phyloP scores from a whole-genome alignment of 768 basidiomycete species.

The Leccinellum luteum region DNA sequence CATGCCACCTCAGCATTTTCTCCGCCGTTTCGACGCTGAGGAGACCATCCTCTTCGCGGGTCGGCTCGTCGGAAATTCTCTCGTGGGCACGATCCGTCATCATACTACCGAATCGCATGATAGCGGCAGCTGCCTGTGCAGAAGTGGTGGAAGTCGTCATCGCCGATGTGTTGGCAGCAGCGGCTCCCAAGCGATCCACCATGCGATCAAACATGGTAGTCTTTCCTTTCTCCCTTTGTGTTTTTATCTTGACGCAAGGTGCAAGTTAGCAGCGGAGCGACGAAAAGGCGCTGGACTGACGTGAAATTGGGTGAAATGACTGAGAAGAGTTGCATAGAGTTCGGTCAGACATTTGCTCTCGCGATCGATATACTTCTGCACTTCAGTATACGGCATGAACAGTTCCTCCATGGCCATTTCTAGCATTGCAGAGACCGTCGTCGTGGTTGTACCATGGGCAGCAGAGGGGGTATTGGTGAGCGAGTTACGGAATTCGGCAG shows the following conservation, averaged over 20 bases:
- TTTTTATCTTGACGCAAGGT: constrained; percentile 44
- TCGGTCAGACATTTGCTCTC: constrained; percentile 83
- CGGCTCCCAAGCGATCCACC: constrained; percentile 78
- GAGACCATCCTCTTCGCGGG: constrained; percentile 79
- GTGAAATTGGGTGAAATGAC: constrained; percentile 83
- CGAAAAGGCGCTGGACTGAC: constrained; percentile 39
- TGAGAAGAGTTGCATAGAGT: constrained; percentile 71
- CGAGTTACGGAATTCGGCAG: constrained; percentile 57
- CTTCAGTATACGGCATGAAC: constrained; percentile 92
- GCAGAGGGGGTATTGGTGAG: constrained; percentile 43
- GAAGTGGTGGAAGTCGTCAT: constrained; percentile 64
- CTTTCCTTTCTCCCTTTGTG: constrained; percentile 58
- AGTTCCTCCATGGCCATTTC: constrained; percentile 95
- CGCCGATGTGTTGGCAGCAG: constrained; percentile 62
- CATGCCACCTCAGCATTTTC: constrained; percentile 95
- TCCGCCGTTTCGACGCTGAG: constrained; percentile 77
- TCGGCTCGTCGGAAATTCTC: constrained; percentile 60
- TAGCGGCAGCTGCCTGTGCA: constrained; percentile 81
- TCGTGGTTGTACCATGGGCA: constrained; percentile 39
- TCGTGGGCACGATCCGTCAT: constrained; percentile 50
- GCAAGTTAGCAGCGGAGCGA: constrained; percentile 4
- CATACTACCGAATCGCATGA: constrained; percentile 89
- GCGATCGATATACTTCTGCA: constrained; percentile 85
- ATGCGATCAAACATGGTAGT: constrained; percentile 86
- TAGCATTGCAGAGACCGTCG: constrained; percentile 76